A percentile compares a stretch with the other conserved stretches of the same genome.
These are phyloP conservation scores for Aspergillus novofumigatus DNA, from an alignment of 2,329 filamentous ascomycete species.

Conservation along the genomic window DNA sequence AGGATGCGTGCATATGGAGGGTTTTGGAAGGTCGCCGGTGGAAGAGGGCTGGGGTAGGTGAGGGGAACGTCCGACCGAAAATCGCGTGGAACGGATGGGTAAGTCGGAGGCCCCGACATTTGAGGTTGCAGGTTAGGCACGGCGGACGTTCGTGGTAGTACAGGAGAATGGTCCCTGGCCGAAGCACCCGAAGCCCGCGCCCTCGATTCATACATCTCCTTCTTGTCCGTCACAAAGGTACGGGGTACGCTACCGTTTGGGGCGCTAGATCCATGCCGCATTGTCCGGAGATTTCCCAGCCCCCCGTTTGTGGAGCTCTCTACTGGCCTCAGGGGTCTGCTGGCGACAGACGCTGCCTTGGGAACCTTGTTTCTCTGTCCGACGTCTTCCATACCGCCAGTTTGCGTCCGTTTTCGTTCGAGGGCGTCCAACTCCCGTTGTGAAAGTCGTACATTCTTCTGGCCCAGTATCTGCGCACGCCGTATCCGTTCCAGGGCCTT, in stretches of 20 bases:
- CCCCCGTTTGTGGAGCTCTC: slow-evolving; percentile 15
- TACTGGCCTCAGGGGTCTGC: slow-evolving; percentile 18
- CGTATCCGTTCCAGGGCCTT: slow-evolving; percentile 76
- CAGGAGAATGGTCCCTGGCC: slow-evolving; percentile 32
- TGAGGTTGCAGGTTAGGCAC: slow-evolving; percentile 36
- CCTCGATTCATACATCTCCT: slow-evolving; percentile 46
- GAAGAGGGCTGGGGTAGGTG: slow-evolving; percentile 31
- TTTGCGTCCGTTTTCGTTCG: slow-evolving; percentile 62
- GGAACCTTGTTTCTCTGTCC: slow-evolving; percentile 10
- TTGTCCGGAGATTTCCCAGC: slow-evolving; percentile 15
- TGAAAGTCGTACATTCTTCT: slow-evolving; percentile 73
- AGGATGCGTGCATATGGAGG: slow-evolving; percentile 37
- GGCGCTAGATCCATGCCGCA: slow-evolving; percentile 12
- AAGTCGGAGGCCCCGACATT: slow-evolving; percentile 32
- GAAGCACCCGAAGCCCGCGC: slow-evolving; percentile 43
- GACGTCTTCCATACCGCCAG: slow-evolving; percentile 28
- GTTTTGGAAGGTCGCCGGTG: slow-evolving; percentile 36
- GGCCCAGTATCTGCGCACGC: slow-evolving; percentile 70
- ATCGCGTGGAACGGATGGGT: slow-evolving; percentile 30
- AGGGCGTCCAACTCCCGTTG: slow-evolving; percentile 77
- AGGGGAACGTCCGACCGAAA: slow-evolving; percentile 29
- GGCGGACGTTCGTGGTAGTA: slow-evolving; percentile 43
- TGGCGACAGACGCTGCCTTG: slow-evolving; percentile 2
- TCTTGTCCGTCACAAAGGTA: slow-evolving; percentile 23
- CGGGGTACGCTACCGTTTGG: slow-evolving; percentile 26